Evolutionary conservation across 306 rosid species (phyloP), one percentile per base, ranked within the genome.

Genomic region (Dryas drummondii): DNA sequence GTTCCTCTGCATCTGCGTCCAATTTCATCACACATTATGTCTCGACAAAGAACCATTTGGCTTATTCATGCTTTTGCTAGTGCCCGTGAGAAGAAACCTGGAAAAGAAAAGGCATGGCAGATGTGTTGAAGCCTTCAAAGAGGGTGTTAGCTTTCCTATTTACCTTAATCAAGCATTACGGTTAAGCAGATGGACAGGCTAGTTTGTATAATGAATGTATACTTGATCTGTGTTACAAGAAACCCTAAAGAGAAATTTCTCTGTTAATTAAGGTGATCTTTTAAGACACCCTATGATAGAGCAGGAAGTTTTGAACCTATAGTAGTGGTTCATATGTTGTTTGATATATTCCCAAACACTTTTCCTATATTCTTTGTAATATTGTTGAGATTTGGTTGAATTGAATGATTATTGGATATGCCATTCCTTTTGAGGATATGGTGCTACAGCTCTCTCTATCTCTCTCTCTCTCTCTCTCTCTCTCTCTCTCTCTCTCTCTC

Each of bases 11-110:
- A 47, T 84, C 93, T 27, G 85, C 96, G 72, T 54, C 91, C 54
- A 80, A 75, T 41, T 92, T 96, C 87, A 84, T 96, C 41, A 90
- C 96, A 42, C 88, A 90, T 47, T 96, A 96, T 40, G 83, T 96
- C 60, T 80, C 92, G 41, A 92, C 86, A 89, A 96, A 96, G 90
- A 92, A 96, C 71, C 99, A 96, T 82, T 85, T 96, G 88, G 98
- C 98, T 2, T 92, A 96, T 83, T 87, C 97, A 19, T 96, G 99
- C 83, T 90, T 79, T 75, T 96, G 99, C 82, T 90, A 85, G 84
- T 84, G 56, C 64, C 40, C 51, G 16, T 16, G 32, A 16, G 72
- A 73, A 78, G 78, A 74, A 79, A 78, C 59, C 76, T 11, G 19
- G 67, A 66, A 76, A 72, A 65, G 74, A 53, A 79, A 75, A 75